Evolutionary conservation across 2,329 filamentous ascomycete species (phyloP).

Genomic region (Claviceps monticola): DNA sequence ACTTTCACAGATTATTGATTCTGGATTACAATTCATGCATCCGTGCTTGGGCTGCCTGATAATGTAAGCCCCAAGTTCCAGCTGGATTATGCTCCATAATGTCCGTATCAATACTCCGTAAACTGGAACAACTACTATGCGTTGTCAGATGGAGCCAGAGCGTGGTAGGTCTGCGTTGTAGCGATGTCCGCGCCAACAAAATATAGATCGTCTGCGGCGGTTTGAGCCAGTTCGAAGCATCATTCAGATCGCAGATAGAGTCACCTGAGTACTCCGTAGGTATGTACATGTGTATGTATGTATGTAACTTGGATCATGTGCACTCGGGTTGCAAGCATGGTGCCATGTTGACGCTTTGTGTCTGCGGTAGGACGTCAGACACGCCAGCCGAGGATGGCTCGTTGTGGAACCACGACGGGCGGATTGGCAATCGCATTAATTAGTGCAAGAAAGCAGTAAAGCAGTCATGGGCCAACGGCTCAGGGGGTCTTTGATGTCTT

Average conservation of each 20-base stretch:
- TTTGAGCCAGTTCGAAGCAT: neutral
- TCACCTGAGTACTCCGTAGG: no score
- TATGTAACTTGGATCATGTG: neutral
- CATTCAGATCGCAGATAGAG: no score
- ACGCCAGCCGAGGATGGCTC: neutral
- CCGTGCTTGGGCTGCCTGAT: neutral
- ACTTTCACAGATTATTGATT: neutral
- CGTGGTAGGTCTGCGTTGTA: neutral
- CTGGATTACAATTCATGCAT: neutral
- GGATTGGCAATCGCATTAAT: neutral
- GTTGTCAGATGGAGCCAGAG: neutral
- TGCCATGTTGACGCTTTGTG: neutral
- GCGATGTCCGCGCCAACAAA: neutral
- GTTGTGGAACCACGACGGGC: conserved; percentile 2
- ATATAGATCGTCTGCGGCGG: neutral
- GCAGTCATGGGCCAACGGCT: neutral
- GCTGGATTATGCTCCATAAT: neutral
- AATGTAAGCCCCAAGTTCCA: neutral
- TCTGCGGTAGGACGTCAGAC: neutral
- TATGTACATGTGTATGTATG: neutral
- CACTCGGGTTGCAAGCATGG: neutral
- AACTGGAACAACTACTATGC: neutral
- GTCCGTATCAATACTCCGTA: no score
- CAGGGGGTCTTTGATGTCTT: neutral
- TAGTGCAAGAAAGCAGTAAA: neutral